Evolutionary conservation across 139 green algal species (phyloP), one percentile per base, ranked within the genome.

Genomic region (Micractinium sp.): DNA sequence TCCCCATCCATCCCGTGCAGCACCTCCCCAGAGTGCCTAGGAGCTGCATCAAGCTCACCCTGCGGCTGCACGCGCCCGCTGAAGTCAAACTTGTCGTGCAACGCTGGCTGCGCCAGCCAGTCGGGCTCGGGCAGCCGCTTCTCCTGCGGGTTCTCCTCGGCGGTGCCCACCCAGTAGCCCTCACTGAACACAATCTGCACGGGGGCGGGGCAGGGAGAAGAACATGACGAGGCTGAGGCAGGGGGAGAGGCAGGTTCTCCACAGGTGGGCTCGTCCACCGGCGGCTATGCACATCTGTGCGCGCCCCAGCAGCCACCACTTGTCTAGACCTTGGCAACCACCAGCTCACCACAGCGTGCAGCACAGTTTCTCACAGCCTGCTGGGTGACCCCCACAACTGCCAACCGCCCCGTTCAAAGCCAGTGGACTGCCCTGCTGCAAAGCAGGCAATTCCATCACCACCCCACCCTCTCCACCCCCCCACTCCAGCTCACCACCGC

Each of bases 61-160:
- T 39, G 25, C 3, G 15, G 19, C 33, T 38, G 25, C 53, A 19
- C 85, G n/a, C 85, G 75, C 18, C 56, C 56, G 75, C 78, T 86
- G 39, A 90, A 90, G 63, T 90, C 77, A 18, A 36, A 86, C 78
- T 90, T 90, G 7, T 36, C 1, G 78, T 90, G 86, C 71, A 88
- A 39, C 86, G 27, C 14, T 19, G 76, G 77, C 36, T 60, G 75
- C 27, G 77, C 47, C 53, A 98, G 89, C 38, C 88, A 79, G 14
- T 85, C 14, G 0, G 96, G 96, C 93, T 97, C 90, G n/a, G 94
- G 93, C 89, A 98, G 91, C 47, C 75, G 73, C 60, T 79, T n/a
- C 91, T 98, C 96, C 63, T 95, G 89, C 13, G 96, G 96, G 87
- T 98, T 98, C n/a, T 96, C 94, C 86, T 95, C 94, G 15, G 88